Evolutionary conservation across 2,329 filamentous ascomycete genomes (phyloP), one percentile per base, ranked within the genome.

Genomic region (Emydomyces testavorans): DNA sequence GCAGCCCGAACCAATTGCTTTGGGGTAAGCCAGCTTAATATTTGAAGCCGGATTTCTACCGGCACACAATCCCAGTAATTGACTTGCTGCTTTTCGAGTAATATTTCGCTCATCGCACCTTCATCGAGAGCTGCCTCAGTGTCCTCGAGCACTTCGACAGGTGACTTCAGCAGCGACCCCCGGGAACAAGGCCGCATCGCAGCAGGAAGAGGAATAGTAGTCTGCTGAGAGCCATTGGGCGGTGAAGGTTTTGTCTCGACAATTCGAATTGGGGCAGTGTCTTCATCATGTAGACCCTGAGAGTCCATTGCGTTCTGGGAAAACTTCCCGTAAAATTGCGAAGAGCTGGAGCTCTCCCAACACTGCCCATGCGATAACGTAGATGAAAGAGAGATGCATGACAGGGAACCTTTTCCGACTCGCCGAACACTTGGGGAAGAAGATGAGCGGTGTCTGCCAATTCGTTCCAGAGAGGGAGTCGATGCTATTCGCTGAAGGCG

Each of bases 51-150:
- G 48, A 96, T 73, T 68, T 98, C 92, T 40, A 80, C 72, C 0
- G 92, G 92, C 71, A 96, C 77, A 35, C 78, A 76, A 10, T 72
- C 75, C 88, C 89, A 95, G 55, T 93, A 84, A 54, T 83, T 78
- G 62, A 79, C 70, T 49, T 71, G 65, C 39, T 60, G 36, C 13
- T 23, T 61, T 20, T 63, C 58, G 15, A 56, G 48, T 32, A 50
- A 52, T 47, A 42, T 51, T 42, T 43, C 45, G 15, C 21, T 4
- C n/a, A n/a, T 36, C 18, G 6, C 23, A 20, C 37, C 51, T 48
- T 48, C 62, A 8, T 48, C 50, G 6, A 52, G 46, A 5, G 49
- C 45, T 6, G 8, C 69, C 42, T 66, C 66, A 24, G 68, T 62
- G 5, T 59, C 56, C 42, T 68, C 62, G n/a, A 56, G 43, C 50